Conservation (phyloP, 2,329 filamentous ascomycete species). For the Pseudogymnoascus verrucosus region DNA sequence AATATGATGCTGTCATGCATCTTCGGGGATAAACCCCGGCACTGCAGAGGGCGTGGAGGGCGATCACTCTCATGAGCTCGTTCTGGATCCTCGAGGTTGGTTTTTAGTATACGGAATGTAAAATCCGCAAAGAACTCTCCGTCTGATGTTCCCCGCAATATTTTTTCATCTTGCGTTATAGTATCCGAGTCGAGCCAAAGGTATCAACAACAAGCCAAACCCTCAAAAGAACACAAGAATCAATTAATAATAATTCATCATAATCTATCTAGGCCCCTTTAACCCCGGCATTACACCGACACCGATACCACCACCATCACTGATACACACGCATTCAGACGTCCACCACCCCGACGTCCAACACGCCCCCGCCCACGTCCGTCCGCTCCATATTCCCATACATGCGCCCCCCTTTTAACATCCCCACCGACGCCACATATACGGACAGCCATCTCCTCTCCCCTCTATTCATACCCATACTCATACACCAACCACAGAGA, state of each 20-base stretch:
- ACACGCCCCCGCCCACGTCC: not conserved
- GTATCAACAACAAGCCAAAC: not conserved
- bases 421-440: not conserved
- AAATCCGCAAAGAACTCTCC: not conserved
- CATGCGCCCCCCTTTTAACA: not conserved
- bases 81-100: not conserved
- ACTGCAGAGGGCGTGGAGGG: not conserved
- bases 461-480: not conserved
- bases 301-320: not conserved
- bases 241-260: conserved; percentile 8
- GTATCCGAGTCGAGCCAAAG: not conserved
- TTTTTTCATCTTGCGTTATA: too few species aligned
- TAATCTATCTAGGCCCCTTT: conserved; percentile 3
- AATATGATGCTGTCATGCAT: too few species aligned
- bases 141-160: not conserved
- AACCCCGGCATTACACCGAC: not conserved
- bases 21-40: not conserved
- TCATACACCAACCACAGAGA: not conserved
- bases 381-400: not conserved
- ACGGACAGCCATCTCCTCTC: not conserved
- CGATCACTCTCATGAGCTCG: not conserved
- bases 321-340: not conserved
- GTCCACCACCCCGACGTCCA: not conserved
- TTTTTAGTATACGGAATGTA: too few species aligned
- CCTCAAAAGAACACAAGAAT: not conserved